Percentiles rank a stretch among this genome's conserved stretches.
These are phyloP conservation scores for Blastobotrys proliferans DNA, from an alignment of 1,139 yeast species.

Conservation along the genomic window DNA sequence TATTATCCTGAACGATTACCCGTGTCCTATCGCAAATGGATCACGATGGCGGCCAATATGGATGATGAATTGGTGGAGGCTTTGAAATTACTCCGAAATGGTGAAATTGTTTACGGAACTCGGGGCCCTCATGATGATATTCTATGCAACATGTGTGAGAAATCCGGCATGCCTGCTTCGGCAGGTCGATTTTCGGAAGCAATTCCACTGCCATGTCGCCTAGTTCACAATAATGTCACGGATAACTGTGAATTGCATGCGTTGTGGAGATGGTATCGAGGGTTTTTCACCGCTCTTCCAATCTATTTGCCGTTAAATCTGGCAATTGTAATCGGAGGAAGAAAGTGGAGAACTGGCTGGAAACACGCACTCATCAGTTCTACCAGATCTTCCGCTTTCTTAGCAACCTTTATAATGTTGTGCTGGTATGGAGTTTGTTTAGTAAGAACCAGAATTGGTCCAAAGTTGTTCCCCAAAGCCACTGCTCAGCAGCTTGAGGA, in stretches of 20 bases:
- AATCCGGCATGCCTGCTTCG: slow-evolving; percentile 30
- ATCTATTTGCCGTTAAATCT: slow-evolving; percentile 29
- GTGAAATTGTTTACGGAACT: slow-evolving; percentile 34
- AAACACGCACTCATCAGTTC: slow-evolving; percentile 19
- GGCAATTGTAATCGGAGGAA: slow-evolving; percentile 17
- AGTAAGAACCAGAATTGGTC: slow-evolving; percentile 37
- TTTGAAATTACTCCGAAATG: slow-evolving; percentile 31
- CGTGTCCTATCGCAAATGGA: slow-evolving; percentile 41
- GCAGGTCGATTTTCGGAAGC: slow-evolving; percentile 31
- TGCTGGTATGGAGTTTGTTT: slow-evolving; percentile 43
- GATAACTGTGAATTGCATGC: slow-evolving; percentile 40
- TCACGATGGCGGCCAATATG: slow-evolving; percentile 41
- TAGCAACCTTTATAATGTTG: slow-evolving; percentile 38
- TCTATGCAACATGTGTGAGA: slow-evolving; percentile 29
- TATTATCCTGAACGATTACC: slow-evolving; percentile 38
- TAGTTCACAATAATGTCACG: slow-evolving; percentile 38
- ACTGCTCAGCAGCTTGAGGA: slow-evolving; percentile 35
- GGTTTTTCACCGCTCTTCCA: slow-evolving; percentile 37
- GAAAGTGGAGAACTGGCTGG: slow-evolving; percentile 15
- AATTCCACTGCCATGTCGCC: slow-evolving; percentile 38
- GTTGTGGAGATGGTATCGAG: slow-evolving; percentile 36
- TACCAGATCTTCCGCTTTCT: slow-evolving; percentile 38
- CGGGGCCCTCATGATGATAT: slow-evolving; percentile 27
- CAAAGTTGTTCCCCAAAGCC: slow-evolving; percentile 29
- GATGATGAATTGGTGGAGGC: slow-evolving; percentile 38